Percentiles rank a stretch among this genome's conserved stretches.
Conservation (phyloP, 352 stramenopile genomes). For the Phytophthora litchii region DNA sequence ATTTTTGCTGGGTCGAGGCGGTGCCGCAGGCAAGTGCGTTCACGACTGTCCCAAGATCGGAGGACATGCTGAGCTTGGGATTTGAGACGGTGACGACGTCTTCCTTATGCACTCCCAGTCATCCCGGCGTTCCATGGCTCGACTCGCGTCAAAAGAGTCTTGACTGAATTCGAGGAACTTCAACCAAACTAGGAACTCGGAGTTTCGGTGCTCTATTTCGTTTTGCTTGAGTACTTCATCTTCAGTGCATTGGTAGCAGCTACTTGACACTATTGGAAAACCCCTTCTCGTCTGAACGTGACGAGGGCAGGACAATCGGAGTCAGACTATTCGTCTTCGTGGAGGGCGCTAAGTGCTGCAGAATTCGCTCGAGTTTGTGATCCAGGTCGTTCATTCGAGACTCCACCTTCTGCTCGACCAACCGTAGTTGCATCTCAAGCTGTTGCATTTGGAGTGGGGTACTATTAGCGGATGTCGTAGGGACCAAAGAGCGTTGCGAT, state of each 20-base stretch:
- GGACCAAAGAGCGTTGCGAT: slow-evolving; percentile 10
- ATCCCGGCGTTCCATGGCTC: neutral
- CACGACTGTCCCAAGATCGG: slow-evolving; percentile 29
- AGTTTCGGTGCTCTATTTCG: slow-evolving; percentile 2
- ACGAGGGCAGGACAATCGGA: slow-evolving; percentile 5
- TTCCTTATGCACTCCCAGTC: slow-evolving; percentile 30
- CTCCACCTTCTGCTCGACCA: slow-evolving; percentile 43
- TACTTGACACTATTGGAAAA: slow-evolving; percentile 6
- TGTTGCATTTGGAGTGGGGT: slow-evolving; percentile 24
- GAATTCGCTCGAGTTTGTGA: slow-evolving; percentile 40
- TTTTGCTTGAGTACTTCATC: neutral
- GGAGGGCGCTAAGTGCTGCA: slow-evolving; percentile 16
- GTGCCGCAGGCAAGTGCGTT: slow-evolving; percentile 4
- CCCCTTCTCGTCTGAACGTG: slow-evolving; percentile 14
- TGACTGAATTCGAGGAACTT: slow-evolving; percentile 11
- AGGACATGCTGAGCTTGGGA: slow-evolving; percentile 14
- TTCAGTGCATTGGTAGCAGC: neutral
- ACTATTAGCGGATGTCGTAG: neutral
- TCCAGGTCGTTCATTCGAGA: slow-evolving; percentile 30
- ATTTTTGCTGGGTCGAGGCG: slow-evolving; percentile 8
- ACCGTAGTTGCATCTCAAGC: slow-evolving; percentile 25
- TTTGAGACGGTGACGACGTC: slow-evolving; percentile 20
- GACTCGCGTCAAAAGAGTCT: slow-evolving; percentile 3
- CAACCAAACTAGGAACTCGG: neutral
- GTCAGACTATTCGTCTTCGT: slow-evolving; percentile 9